A percentile compares a stretch with the other conserved stretches of the same genome.
Conservation (phyloP, 2,329 filamentous ascomycete species). For the Geosmithia morbida region DNA sequence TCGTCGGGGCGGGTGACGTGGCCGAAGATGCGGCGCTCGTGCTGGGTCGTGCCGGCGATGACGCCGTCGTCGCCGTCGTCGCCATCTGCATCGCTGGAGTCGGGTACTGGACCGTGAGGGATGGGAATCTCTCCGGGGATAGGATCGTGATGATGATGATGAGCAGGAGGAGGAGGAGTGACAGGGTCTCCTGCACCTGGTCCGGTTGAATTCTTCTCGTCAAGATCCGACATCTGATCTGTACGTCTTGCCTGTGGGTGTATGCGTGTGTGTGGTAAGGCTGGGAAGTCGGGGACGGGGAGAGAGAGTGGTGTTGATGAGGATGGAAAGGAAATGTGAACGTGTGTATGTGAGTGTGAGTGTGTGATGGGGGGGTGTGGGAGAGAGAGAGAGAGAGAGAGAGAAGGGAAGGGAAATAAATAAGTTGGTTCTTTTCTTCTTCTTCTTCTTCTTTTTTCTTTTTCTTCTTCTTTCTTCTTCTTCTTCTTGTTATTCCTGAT, state of each 20-base stretch:
- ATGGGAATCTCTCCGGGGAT: slow-evolving; percentile 38
- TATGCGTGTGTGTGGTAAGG: too few relatives aligned
- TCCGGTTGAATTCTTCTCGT: neutral
- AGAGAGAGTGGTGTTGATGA: too few relatives aligned
- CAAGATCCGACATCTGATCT: neutral
- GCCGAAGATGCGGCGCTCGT: slow-evolving; percentile 53
- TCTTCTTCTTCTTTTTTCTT: too few relatives aligned
- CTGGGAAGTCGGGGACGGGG: too few relatives aligned
- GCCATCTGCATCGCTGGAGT: slow-evolving; percentile 25
- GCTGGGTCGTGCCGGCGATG: slow-evolving; percentile 23
- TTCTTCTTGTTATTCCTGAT: too few relatives aligned
- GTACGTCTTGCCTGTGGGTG: too few relatives aligned
- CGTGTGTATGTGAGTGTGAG: too few relatives aligned
- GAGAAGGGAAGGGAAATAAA: neutral
- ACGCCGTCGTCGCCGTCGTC: slow-evolving; percentile 34
- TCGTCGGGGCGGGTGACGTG: slow-evolving; percentile 78
- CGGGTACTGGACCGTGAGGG: slow-evolving; percentile 31
- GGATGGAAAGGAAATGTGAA: too few relatives aligned
- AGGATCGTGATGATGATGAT: slow-evolving; percentile 18
- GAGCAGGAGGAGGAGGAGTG: neutral
- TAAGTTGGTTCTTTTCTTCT: neutral
- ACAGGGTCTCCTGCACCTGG: neutral
- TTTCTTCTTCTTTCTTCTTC: too few relatives aligned
- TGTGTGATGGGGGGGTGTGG: too few relatives aligned
- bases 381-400: too few relatives aligned